A percentile compares a stretch with the other conserved stretches of the same genome.
Evolutionary conservation across 352 stramenopile species (phyloP).

Genomic region (Peronospora belbahrii): DNA sequence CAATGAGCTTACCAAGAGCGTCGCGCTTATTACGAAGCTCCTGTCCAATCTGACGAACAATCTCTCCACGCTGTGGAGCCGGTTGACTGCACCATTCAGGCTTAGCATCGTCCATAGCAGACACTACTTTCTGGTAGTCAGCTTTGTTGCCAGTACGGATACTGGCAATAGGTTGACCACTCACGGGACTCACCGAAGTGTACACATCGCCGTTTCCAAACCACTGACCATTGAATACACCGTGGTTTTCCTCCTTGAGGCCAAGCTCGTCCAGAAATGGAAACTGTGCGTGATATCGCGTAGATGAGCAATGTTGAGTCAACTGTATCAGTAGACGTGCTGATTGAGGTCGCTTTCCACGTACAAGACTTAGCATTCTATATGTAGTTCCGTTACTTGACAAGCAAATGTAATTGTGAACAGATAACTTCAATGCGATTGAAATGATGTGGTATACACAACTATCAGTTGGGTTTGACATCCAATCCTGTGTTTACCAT

Average conservation of each 20-base stretch:
- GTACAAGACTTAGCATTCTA: slow-evolving; percentile 22
- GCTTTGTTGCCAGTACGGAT: slow-evolving; percentile 69
- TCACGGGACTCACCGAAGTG: slow-evolving; percentile 79
- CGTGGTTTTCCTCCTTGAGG: slow-evolving; percentile 74
- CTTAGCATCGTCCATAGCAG: slow-evolving; percentile 80
- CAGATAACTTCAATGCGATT: slow-evolving; percentile 11
- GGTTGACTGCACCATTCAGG: slow-evolving; percentile 77
- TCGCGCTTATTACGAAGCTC: slow-evolving; percentile 86
- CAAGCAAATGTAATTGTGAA: slow-evolving; percentile 25
- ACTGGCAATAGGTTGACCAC: slow-evolving; percentile 76
- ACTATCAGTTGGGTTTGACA: slow-evolving; percentile 4
- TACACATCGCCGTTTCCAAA: slow-evolving; percentile 75
- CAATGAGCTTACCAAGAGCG: slow-evolving; percentile 84
- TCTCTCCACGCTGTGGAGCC: slow-evolving; percentile 84
- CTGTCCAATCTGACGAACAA: slow-evolving; percentile 89
- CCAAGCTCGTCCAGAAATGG: slow-evolving; percentile 78
- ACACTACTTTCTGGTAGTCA: slow-evolving; percentile 82
- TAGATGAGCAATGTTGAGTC: slow-evolving; percentile 19
- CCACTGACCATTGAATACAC: slow-evolving; percentile 84
- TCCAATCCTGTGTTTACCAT: slow-evolving; percentile 25
- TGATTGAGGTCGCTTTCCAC: slow-evolving; percentile 10
- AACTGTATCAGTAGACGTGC: slow-evolving; percentile 13
- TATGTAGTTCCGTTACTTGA: neutral
- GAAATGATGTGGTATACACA: slow-evolving; percentile 5
- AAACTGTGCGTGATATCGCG: slow-evolving; percentile 29